Base-by-base conservation (phyloP, 139 green algal genomes). In the Chlorella sorokiniana region DNA sequence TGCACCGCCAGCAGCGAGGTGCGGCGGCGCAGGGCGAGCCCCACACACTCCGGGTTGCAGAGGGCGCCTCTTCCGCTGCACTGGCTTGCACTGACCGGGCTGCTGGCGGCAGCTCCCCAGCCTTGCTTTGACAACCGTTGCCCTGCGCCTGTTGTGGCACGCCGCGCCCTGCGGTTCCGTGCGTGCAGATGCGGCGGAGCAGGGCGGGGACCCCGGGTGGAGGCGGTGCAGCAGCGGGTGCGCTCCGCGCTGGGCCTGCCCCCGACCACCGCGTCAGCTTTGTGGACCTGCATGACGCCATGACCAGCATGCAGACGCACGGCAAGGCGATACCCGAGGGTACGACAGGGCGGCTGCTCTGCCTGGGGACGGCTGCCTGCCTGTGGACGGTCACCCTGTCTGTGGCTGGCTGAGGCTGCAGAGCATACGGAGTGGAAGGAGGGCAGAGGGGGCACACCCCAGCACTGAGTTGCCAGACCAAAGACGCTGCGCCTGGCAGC, bases 251-350 rank as follows among this genome's bases (percentile, higher is more conserved):
- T 91, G 40, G 59, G 70, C 44, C 81, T 90, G 29, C 87, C 85
- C 61, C 52, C 20, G 81, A 80, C 40, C 61, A 68, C 37, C 78
- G 75, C 27, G 78, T 89, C 35, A 69, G 63, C n/a, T 88, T 86
- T 38, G 64, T 85, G 14, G 82, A 93, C 33, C 64, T 94, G 31
- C 86, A 94, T 69, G 91, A 94, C 63, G 88, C 86, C 3, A 48
- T 92, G 65, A 94, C 91, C 10, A 87, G 86, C 14, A 77, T 93
- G 54, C 45, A 42, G 1, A 85, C 89, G 18, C 91, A 95, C 69
- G 84, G 81, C 62, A 95, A 94, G 88, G 33, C 70, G 31, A 59
- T 95, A 23, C 90, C 90, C 2, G 56, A 71, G 23, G 79, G 59
- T 22, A 40, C 82, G 69, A 79, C 63, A 11, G n/a, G n/a, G n/a